phyloP scores from a whole-genome alignment of 179 eudicot genomes.

The Carnegiea gigantea region DNA sequence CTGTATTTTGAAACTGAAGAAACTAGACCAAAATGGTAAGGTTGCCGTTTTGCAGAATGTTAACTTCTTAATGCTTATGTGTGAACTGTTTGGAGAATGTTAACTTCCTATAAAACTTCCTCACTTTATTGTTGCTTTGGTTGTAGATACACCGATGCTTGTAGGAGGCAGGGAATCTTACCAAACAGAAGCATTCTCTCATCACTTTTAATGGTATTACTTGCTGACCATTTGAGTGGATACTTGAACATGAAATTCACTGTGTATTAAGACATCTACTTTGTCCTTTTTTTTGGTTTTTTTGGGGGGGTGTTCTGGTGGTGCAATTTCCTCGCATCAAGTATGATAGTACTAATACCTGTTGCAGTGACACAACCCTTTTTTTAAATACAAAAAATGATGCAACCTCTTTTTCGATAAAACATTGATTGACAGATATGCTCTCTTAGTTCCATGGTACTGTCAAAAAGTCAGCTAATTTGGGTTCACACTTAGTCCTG shows the following conservation, averaged over 20 bases:
- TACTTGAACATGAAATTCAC: not conserved
- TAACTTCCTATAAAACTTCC: not conserved
- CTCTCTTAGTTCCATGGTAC: not conserved
- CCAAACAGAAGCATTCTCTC: constrained; percentile 26
- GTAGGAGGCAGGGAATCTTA: constrained; percentile 29
- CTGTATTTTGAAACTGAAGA: too few relatives aligned
- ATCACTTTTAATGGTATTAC: constrained; percentile 28
- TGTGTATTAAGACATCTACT: not conserved
- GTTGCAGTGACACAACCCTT: not conserved
- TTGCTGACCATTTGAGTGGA: not conserved
- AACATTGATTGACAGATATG: not conserved
- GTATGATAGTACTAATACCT: not conserved
- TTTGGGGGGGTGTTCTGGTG: too few relatives aligned
- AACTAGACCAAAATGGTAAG: too few relatives aligned
- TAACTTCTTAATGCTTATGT: too few relatives aligned
- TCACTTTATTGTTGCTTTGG: constrained; percentile 11
- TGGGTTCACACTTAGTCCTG: too few relatives aligned
- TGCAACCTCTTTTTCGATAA: not conserved
- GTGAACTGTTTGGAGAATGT: too few relatives aligned
- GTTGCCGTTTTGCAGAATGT: too few relatives aligned
- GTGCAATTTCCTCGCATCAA: not conserved
- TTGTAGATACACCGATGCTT: constrained; percentile 30
- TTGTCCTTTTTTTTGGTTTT: not conserved
- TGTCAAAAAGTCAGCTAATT: too few relatives aligned
- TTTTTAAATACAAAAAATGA: too few relatives aligned